Evolutionary conservation across 2,329 filamentous ascomycete species (phyloP), one percentile per base, ranked within the genome.

Genomic region (Fusarium staphyleae): DNA sequence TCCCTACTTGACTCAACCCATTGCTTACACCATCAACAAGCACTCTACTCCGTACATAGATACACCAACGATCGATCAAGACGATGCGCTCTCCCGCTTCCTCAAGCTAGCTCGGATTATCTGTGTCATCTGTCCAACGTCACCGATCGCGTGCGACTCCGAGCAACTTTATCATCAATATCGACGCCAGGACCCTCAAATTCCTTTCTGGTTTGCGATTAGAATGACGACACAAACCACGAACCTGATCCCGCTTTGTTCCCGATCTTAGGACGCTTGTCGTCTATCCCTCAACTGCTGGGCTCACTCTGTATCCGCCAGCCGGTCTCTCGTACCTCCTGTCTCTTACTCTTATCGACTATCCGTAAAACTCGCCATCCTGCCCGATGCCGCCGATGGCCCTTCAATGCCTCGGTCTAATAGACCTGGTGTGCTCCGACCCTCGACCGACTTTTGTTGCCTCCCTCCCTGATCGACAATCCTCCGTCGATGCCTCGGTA

Each of bases 361-460:
- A 16, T 46, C 36, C 28, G 19, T 28, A 24, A 33, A 28, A 46
- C 56, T 35, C 40, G 48, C 39, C 15, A 40, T 30, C 37, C 42
- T 48, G 34, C 22, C 52, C 66, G 55, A 66, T 63, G 55, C 67
- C 65, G 66, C 54, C 44, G 49, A 47, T 57, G 42, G 60, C 65
- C 47, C 60, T 70, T 37, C 60, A 60, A 26, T 55, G 64, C 44
- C 57, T 74, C 52, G 71, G 70, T 64, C 69, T 76, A 44, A 62
- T 74, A 52, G 74, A 77, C 60, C 69, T 78, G 11, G 70, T 78
- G 57, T 68, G 73, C 53, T 71, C 68, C 55, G 76, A 78, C 52
- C 73, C 74, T 24, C 70, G 76, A 47, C 74, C 76, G 45, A 73
- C 73, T 35, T 78, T 78, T 36, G 67, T 78, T 48, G 70, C 74